phyloP scores from a whole-genome alignment of 345 rosid species.

The Excoecaria cochinchinensis region DNA sequence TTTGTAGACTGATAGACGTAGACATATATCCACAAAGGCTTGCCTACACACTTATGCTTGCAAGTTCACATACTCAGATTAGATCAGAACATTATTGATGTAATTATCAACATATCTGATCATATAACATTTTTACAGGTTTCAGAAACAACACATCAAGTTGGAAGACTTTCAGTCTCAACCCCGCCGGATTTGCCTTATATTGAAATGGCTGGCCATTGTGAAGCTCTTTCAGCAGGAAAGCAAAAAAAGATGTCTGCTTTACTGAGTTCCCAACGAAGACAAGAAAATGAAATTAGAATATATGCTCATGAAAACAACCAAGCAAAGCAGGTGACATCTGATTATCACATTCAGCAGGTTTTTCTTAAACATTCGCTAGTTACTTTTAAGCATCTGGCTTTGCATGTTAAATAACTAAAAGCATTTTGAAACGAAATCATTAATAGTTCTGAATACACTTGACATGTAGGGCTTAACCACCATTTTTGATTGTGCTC shows the following conservation, averaged over 20 bases:
- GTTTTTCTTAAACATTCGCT: neutral
- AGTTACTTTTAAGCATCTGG: neutral
- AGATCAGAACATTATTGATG: neutral
- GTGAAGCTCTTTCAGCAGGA: conserved; percentile 64
- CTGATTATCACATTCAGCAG: conserved; percentile 16
- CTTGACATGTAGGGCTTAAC: neutral
- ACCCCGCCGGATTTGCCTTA: conserved; percentile 57
- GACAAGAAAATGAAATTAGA: conserved; percentile 29
- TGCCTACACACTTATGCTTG: neutral
- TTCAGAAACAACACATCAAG: conserved; percentile 52
- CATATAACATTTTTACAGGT: conserved; percentile 33
- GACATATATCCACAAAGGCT: too few relatives aligned
- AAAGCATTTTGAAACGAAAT: neutral
- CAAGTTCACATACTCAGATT: neutral
- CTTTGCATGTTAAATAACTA: neutral
- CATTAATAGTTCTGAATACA: neutral
- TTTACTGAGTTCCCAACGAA: conserved; percentile 44
- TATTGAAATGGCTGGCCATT: conserved; percentile 66
- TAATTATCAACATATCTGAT: neutral
- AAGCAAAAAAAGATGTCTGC: conserved; percentile 66
- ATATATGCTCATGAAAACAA: conserved; percentile 7
- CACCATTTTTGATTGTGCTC: too few relatives aligned
- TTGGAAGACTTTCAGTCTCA: conserved; percentile 57
- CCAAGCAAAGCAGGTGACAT: conserved; percentile 26
- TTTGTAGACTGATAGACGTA: neutral